Evolutionary conservation across 1,139 yeast species (phyloP), one percentile per base, ranked within the genome.

Genomic region (Lodderomyces theae): DNA sequence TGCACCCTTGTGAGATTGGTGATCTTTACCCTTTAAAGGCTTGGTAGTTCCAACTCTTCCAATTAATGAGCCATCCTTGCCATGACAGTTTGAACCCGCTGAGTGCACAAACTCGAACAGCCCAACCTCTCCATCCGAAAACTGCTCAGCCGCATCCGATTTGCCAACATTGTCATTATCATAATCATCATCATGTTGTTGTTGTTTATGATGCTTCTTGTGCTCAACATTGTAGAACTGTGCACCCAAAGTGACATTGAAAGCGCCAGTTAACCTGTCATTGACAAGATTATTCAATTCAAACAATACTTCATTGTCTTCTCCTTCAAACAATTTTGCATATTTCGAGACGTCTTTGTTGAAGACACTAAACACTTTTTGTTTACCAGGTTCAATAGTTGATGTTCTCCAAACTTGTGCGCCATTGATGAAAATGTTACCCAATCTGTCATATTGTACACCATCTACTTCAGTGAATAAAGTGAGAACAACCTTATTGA

Each of bases 321-420:
- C 50, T 8, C 55, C 41, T 38, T 63, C 54, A 56, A 88, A 86
- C 36, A 86, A 60, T 0, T 67, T 50, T 10, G 72, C 56, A 54
- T 80, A 86, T 22, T 64, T 63, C 4, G 90, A 72, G 2, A 86
- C 76, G 54, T 88, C 96, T 55, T 85, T 86, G 24, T 70, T 63
- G 39, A 73, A 65, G 11, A 63, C 57, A 12, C 83, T 76, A 51
- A 66, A 71, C 3, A 76, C 71, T 3, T 61, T 51, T 19, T 52
- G 53, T 40, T 77, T 71, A 46, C 79, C 77, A 0, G 96, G 96
- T 60, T 87, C 95, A 15, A 86, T 80, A 2, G 96, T 87, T 2
- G 92, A 82, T 0, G 94, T 81, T 58, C 96, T 72, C 95, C 96
- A 87, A 26, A 87, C 61, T 50, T 86, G 86, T 12, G 74, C 71